phyloP scores from a whole-genome alignment of 2,329 filamentous ascomycete species.

The Knoxdaviesia capensis region DNA sequence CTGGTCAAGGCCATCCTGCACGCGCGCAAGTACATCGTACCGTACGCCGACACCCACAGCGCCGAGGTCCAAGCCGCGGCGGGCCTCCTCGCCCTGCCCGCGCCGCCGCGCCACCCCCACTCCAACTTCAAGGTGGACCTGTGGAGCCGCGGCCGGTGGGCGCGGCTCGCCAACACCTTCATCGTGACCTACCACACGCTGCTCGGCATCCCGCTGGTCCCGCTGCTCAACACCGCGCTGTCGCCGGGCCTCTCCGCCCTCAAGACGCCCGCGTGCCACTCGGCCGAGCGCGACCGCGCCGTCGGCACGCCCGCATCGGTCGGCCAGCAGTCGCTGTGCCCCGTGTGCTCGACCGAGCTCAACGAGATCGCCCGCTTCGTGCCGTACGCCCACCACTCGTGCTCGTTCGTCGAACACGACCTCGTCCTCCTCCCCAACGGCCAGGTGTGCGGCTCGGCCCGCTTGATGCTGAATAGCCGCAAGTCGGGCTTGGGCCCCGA shows the following conservation, averaged over 20 bases:
- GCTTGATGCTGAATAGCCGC: slow-evolving; percentile 55
- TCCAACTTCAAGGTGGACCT: slow-evolving; percentile 28
- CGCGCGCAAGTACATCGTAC: slow-evolving; percentile 61
- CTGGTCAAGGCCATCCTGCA: slow-evolving; percentile 61
- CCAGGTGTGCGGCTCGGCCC: slow-evolving; percentile 59
- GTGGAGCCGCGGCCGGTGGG: slow-evolving; percentile 58
- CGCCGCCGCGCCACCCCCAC: slow-evolving; percentile 30
- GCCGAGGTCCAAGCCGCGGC: slow-evolving; percentile 52
- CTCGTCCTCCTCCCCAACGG: slow-evolving; percentile 74
- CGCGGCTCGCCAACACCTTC: slow-evolving; percentile 58
- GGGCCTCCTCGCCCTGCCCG: slow-evolving; percentile 56
- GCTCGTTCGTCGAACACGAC: slow-evolving; percentile 80
- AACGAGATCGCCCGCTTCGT: slow-evolving; percentile 78
- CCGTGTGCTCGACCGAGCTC: slow-evolving; percentile 88
- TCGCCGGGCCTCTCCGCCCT: slow-evolving; percentile 82
- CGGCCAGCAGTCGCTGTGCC: slow-evolving; percentile 39
- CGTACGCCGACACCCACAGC: slow-evolving; percentile 48
- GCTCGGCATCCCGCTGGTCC: slow-evolving; percentile 60
- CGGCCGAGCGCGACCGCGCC: slow-evolving; percentile 2
- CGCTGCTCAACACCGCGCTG: slow-evolving; percentile 77
- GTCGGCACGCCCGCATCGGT: slow-evolving; percentile 1
- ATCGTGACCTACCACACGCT: slow-evolving; percentile 71
- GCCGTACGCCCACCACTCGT: slow-evolving; percentile 87
- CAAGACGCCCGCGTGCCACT: slow-evolving; percentile 83
- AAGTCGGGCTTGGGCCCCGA: slow-evolving; percentile 53